A percentile compares a stretch with the other conserved stretches of the same genome.
These are phyloP conservation scores for Boechera stricta DNA, from an alignment of 345 rosid species.

Conservation along the genomic window DNA sequence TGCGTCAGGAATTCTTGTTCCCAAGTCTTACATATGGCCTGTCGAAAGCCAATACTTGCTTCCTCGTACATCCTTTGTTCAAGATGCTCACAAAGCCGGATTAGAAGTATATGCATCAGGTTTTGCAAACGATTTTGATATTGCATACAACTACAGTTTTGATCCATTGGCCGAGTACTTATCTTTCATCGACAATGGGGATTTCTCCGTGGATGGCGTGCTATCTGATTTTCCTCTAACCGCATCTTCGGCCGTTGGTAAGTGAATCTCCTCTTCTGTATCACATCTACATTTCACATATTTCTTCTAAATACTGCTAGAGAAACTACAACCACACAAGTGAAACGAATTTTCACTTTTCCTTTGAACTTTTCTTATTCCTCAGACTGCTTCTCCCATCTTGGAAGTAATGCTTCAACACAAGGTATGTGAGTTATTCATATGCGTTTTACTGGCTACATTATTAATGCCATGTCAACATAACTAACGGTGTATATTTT, in stretches of 20 bases:
- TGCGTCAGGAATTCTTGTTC: slow-evolving; percentile 93
- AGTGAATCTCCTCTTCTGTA: slow-evolving; percentile 30
- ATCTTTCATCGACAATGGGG: slow-evolving; percentile 69
- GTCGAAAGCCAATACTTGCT: slow-evolving; percentile 58
- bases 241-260: slow-evolving; percentile 74
- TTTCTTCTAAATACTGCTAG: neutral
- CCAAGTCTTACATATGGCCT: slow-evolving; percentile 84
- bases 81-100: slow-evolving; percentile 87
- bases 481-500: neutral
- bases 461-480: neutral
- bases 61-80: slow-evolving; percentile 62
- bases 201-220: slow-evolving; percentile 89
- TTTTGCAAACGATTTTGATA: slow-evolving; percentile 69
- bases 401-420: slow-evolving; percentile 59
- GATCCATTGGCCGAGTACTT: slow-evolving; percentile 84
- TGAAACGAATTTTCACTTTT: slow-evolving; percentile 17
- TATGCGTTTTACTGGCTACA: neutral
- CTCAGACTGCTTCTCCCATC: slow-evolving; percentile 80
- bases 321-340: slow-evolving; percentile 3
- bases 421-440: slow-evolving; percentile 56
- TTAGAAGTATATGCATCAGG: slow-evolving; percentile 81
- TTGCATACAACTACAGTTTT: slow-evolving; percentile 81
- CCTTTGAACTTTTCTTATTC: slow-evolving; percentile 42
- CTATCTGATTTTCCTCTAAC: slow-evolving; percentile 89
- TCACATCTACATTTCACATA: neutral